Conservation (phyloP, 225 moss, liverwort and hornwort genomes). For the Physcomitrellopsis africana region DNA sequence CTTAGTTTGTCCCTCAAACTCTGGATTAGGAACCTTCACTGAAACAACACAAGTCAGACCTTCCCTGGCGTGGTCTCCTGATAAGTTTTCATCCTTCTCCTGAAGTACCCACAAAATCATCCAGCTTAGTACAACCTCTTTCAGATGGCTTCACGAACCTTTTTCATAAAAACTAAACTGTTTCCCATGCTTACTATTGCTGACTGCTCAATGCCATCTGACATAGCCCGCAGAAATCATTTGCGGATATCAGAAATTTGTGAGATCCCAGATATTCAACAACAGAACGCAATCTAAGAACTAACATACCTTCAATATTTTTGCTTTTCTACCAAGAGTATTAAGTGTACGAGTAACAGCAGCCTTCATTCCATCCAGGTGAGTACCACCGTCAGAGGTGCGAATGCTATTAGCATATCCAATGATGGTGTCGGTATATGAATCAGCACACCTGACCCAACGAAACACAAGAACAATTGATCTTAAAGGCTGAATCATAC, state of each 20-base stretch:
- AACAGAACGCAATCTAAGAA: constrained; percentile 10
- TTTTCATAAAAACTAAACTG: constrained; percentile 3
- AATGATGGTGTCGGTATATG: constrained; percentile 90
- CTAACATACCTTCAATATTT: constrained; percentile 74
- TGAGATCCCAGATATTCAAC: neutral
- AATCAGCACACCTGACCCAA: constrained; percentile 81
- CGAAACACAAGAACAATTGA: constrained; percentile 23
- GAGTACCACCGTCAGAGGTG: constrained; percentile 98
- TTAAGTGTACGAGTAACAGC: constrained; percentile 93
- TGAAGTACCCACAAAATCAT: constrained; percentile 35
- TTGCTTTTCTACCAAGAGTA: constrained; percentile 80
- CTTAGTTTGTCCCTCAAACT: constrained; percentile 99
- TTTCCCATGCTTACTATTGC: neutral
- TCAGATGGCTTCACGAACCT: constrained; percentile 11
- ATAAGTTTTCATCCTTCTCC: constrained; percentile 98
- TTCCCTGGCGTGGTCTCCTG: constrained; percentile 95
- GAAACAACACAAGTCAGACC: constrained; percentile 94
- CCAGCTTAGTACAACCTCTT: constrained; percentile 17
- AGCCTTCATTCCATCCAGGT: constrained; percentile 96
- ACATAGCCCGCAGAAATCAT: too few species aligned
- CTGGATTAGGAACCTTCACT: constrained; percentile 93
- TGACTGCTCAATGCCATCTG: too few species aligned
- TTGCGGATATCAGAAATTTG: neutral
- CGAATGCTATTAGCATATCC: constrained; percentile 99
- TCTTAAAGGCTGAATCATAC: constrained; percentile 22